Conservation (phyloP, 1,139 yeast genomes). For the Diutina ranongensis region DNA sequence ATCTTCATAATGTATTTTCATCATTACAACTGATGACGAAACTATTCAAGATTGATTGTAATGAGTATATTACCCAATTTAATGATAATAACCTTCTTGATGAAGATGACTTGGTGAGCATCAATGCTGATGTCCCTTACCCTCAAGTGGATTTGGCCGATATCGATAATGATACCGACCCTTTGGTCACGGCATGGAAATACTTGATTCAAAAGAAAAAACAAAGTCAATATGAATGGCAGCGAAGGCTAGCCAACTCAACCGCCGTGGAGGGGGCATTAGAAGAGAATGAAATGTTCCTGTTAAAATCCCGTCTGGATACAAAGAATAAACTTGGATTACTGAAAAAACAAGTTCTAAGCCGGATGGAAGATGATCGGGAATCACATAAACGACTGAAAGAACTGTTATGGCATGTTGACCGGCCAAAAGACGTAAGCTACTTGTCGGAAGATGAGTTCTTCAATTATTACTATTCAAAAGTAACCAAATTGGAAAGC, state of each 20-base stretch:
- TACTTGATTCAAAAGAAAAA: slow-evolving; percentile 34
- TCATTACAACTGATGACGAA: slow-evolving; percentile 29
- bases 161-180: slow-evolving; percentile 14
- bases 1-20: slow-evolving; percentile 33
- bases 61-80: slow-evolving; percentile 18
- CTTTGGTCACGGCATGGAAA: slow-evolving; percentile 35
- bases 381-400: slow-evolving; percentile 74
- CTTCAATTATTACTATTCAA: slow-evolving; percentile 43
- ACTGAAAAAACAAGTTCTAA: slow-evolving; percentile 45
- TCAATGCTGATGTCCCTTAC: slow-evolving; percentile 23
- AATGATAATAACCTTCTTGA: slow-evolving; percentile 20
- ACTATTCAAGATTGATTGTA: slow-evolving; percentile 21
- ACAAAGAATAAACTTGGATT: slow-evolving; percentile 10
- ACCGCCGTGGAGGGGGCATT: slow-evolving; percentile 14
- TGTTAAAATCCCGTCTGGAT: slow-evolving; percentile 14
- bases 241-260: slow-evolving; percentile 21
- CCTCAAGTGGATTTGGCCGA: slow-evolving; percentile 20
- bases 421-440: slow-evolving; percentile 29
- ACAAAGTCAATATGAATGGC: slow-evolving; percentile 40
- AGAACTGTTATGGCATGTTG: slow-evolving; percentile 64
- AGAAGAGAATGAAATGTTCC: slow-evolving; percentile 22
- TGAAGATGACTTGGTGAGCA: slow-evolving; percentile 22
- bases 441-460: slow-evolving; percentile 46
- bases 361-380: slow-evolving; percentile 78
- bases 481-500: slow-evolving; percentile 31